Evolutionary conservation across 495 filamentous ascomycete species (phyloP), one percentile per base, ranked within the genome.

Genomic region (Hypoxylon trugodes): DNA sequence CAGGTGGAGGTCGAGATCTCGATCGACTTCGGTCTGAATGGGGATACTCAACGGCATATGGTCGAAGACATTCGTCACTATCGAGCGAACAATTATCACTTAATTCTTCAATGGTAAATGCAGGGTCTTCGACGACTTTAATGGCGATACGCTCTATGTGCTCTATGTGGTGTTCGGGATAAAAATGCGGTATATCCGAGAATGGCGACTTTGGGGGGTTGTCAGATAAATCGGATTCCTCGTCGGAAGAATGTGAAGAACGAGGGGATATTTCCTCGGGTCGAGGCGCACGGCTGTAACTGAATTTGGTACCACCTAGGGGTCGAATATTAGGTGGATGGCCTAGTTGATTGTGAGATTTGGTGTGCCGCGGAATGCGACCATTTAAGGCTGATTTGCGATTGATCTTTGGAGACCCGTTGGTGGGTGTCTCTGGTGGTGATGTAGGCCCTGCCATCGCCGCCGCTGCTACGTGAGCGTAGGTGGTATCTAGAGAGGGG

Each of bases 341-440:
- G 10, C 46, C 37, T 43, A 63, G 59, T n/a, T 60, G 62, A 30
- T 52, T 37, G 53, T 61, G 55, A 9, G 45, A 8, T 38, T 68
- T 69, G 19, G 62, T 38, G 51, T 68, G 61, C 52, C 58, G 50
- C 54, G 43, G 50, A 46, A 67, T 33, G 64, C 68, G 67, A 45
- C 69, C 71, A 63, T 70, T 49, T 63, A 40, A 10, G 28, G 68
- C 58, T 45, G 43, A 53, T 65, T 76, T 73, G 56, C 76, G 79
- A 51, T 64, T 65, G 40, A 74, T 70, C 59, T 69, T 72, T 22
- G 79, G 79, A 33, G 76, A 79, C 42, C 74, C 56, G 13, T 73
- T 76, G 36, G 75, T 80, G 22, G 82, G 82, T 10, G 80, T 84
- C 70, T 81, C 69, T 59, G 82, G 82, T 63, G 82, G 82, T 58